Percentiles rank a stretch among this genome's conserved stretches.
These are phyloP conservation scores for Solanum boliviense DNA, from an alignment of 257 asterid genomes.

Conservation along the genomic window DNA sequence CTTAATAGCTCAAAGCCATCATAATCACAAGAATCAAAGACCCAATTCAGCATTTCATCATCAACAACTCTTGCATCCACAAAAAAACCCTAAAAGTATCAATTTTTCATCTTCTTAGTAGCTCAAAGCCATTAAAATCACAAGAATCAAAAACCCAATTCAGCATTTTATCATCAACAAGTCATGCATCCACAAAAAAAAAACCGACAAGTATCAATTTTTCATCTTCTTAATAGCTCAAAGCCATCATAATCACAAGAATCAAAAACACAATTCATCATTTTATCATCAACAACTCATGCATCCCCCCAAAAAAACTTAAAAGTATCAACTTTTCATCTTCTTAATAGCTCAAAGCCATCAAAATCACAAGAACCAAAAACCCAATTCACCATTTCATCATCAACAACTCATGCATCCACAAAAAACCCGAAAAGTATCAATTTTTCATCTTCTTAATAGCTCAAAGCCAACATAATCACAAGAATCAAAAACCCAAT, in stretches of 20 bases:
- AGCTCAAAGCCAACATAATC: background rate
- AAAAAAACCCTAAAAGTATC: background rate
- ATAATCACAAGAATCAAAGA: background rate
- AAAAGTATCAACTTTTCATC: background rate
- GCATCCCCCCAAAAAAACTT: background rate
- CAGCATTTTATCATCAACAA: background rate
- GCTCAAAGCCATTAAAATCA: background rate
- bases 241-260: background rate
- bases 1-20: background rate
- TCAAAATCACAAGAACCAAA: background rate
- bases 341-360: background rate
- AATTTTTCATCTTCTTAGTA: too few species aligned
- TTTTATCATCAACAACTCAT: background rate
- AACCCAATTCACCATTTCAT: background rate
- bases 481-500: background rate
- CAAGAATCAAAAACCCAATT: background rate
- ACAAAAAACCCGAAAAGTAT: background rate
- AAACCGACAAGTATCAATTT: too few species aligned
- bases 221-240: too few species aligned
- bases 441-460: background rate
- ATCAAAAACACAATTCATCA: background rate
- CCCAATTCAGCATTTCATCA: background rate
- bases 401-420: background rate
- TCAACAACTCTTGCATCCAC: background rate
- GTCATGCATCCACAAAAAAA: background rate